Conservation (phyloP, 805 yeast species). For the Pichia pseudocactophila region DNA sequence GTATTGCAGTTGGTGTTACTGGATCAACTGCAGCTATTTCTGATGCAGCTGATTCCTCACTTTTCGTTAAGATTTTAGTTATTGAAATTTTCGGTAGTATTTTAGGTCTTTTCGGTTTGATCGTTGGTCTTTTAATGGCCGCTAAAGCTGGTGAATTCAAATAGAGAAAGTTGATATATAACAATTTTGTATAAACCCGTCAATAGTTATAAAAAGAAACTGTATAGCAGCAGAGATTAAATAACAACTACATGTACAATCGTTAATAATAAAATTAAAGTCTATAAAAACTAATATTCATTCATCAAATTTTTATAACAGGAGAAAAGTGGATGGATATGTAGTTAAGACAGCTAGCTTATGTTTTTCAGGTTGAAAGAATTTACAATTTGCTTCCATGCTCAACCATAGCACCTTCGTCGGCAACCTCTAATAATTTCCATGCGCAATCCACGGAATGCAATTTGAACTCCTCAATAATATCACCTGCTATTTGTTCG, state of each 20-base stretch:
- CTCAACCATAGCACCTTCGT: slow-evolving; percentile 70
- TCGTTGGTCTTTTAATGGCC: slow-evolving; percentile 95
- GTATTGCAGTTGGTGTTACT: slow-evolving; percentile 93
- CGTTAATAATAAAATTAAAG: background rate
- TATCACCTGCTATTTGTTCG: slow-evolving; percentile 72
- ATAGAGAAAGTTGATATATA: no score
- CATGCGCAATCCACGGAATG: slow-evolving; percentile 66
- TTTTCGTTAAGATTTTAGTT: slow-evolving; percentile 92
- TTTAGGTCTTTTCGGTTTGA: slow-evolving; percentile 89
- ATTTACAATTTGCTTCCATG: slow-evolving; percentile 23
- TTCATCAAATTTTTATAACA: slow-evolving; percentile 6
- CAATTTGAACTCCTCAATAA: slow-evolving; percentile 57
- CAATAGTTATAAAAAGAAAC: background rate
- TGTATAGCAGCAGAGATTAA: background rate
- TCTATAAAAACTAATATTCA: slow-evolving; percentile 12
- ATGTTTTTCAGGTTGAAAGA: background rate
- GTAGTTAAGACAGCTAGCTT: no score
- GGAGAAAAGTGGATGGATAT: background rate
- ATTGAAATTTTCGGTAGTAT: slow-evolving; percentile 97
- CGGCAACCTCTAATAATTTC: slow-evolving; percentile 79
- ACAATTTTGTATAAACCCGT: background rate
- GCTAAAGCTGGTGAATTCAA: slow-evolving; percentile 86
- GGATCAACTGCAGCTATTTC: slow-evolving; percentile 98
- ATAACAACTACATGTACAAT: no score
- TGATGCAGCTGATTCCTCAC: slow-evolving; percentile 93